phyloP scores from a whole-genome alignment of 108 stramenopile species.

The Cyclostephanos tholiformis region DNA sequence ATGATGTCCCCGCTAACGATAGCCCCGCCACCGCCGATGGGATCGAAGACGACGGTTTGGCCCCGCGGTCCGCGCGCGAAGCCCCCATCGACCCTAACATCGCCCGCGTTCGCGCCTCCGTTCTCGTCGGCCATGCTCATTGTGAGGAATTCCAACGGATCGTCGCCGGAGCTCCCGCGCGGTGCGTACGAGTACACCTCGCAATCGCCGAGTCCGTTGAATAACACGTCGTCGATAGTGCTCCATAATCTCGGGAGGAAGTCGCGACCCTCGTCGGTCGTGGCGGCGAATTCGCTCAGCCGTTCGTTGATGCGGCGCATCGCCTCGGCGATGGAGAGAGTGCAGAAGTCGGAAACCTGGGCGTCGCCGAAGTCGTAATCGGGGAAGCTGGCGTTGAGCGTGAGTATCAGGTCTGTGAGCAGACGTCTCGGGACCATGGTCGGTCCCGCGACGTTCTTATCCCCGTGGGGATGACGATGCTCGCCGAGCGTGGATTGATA shows the following conservation, averaged over 20 bases:
- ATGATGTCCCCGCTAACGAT: slow-evolving; percentile 27
- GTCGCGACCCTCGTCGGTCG: slow-evolving; percentile 35
- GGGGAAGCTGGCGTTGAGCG: slow-evolving; percentile 91
- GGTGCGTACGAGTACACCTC: slow-evolving; percentile 89
- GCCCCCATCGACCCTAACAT: neutral
- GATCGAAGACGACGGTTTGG: neutral
- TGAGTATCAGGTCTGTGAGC: slow-evolving; percentile 91
- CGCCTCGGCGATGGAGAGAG: slow-evolving; percentile 55
- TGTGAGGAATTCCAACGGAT: slow-evolving; percentile 63
- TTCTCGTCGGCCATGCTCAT: slow-evolving; percentile 30
- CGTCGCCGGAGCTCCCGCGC: slow-evolving; percentile 60
- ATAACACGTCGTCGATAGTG: slow-evolving; percentile 72
- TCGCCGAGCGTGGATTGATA: slow-evolving; percentile 53
- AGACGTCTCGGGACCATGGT: slow-evolving; percentile 79
- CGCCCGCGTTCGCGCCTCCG: slow-evolving; percentile 9
- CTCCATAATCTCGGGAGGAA: slow-evolving; percentile 74
- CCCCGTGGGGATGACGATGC: slow-evolving; percentile 38
- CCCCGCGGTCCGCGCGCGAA: neutral
- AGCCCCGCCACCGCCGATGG: slow-evolving; percentile 6
- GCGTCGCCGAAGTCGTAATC: slow-evolving; percentile 92
- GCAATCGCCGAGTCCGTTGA: slow-evolving; percentile 69
- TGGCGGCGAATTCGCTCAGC: slow-evolving; percentile 63
- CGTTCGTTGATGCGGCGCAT: slow-evolving; percentile 70
- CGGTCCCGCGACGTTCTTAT: slow-evolving; percentile 12
- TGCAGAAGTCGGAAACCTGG: slow-evolving; percentile 78